Base-by-base conservation (phyloP, 108 stramenopile species). In the Nitzschia palea region DNA sequence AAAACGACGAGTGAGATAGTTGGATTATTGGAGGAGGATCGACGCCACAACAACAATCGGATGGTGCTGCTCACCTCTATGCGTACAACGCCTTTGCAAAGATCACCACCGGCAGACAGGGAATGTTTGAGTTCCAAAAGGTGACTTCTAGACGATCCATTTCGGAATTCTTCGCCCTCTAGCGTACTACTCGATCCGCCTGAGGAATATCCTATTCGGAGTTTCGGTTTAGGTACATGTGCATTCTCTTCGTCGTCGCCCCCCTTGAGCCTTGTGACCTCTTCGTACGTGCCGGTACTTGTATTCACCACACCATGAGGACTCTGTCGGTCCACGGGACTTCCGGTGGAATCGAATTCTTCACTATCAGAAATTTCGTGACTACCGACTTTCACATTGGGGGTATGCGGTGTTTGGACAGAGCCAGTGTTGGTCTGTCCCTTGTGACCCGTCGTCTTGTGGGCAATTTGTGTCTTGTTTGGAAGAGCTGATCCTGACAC, bases 11-110 rank as follows among this genome's bases (percentile, higher is more conserved):
- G 17, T 40, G 44, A 22, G 28, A 52, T 17, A 42, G 31, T 14
- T 20, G 60, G 4, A 31, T 43, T 32, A 23, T 37, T 34, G 14
- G 4, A 0, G 3, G 17, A 6, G 29, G 4, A 6, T 31, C 34
- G 4, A 31, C 54, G n/a, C 26, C 17, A 32, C 27, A n/a, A 4
- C 30, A 25, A 2, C 9, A 2, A 1, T 31, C 43, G 8, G 3
- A 23, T 6, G 29, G 9, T 14, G 14, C 3, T 0, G 29, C 77
- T 53, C 47, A 78, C 77, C 70, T 81, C 74, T 37, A 81, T 72
- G 4, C 67, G 70, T 3, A 71, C 70, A 25, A 75, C 62, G 9
- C 58, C 50, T 59, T 62, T 35, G 23, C 71, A 48, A 36, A 68
- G 44, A 35, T 65, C 52, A 30, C 68, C 68, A 48, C 66, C 34